These are phyloP conservation scores for Coemansia sp. DNA, from an alignment of 192 early-diverging fungal genomes.

Conservation along the genomic window DNA sequence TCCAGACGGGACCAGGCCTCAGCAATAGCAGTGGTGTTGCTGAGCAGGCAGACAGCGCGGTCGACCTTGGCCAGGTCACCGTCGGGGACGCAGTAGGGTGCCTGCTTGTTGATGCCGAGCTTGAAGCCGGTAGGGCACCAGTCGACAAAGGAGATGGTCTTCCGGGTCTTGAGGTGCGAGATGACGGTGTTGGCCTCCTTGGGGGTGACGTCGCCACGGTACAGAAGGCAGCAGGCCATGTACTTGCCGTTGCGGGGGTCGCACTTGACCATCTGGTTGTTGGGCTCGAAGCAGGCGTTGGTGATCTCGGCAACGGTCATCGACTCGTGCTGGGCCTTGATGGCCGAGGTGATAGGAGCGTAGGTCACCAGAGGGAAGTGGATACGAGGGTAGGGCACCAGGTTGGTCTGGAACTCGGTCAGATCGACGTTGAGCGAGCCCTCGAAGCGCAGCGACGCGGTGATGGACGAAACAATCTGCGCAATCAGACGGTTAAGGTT, in stretches of 20 bases:
- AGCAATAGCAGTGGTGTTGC: conserved; percentile 99
- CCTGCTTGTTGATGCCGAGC: conserved; percentile 96
- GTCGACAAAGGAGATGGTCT: conserved; percentile 97
- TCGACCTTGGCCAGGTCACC: conserved; percentile 96
- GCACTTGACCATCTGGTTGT: conserved; percentile 99
- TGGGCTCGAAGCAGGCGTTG: conserved; percentile 94
- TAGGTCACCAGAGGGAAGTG: conserved; percentile 99
- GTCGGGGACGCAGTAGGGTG: conserved; percentile 87
- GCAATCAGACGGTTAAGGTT: conserved; percentile 98
- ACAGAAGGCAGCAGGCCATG: conserved; percentile 99
- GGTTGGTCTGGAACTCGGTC: conserved; percentile 99
- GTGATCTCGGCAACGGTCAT: conserved; percentile 95
- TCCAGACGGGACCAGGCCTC: conserved; percentile 99
- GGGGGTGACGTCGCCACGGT: conserved; percentile 98
- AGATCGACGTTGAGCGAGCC: conserved; percentile 99
- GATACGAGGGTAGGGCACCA: conserved; percentile 99
- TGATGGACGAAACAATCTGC: conserved; percentile 99
- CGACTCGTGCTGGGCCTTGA: conserved; percentile 97
- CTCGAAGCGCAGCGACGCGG: conserved; percentile 97
- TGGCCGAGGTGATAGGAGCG: conserved; percentile 90
- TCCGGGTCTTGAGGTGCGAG: conserved; percentile 90
- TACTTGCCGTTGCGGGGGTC: conserved; percentile 97
- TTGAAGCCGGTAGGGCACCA: conserved; percentile 99
- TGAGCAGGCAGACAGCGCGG: conserved; percentile 97
- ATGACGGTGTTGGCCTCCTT: conserved; percentile 96